Evolutionary conservation across 2,329 filamentous ascomycete genomes (phyloP), one percentile per base, ranked within the genome.

Genomic region (Ascochyta fabae): DNA sequence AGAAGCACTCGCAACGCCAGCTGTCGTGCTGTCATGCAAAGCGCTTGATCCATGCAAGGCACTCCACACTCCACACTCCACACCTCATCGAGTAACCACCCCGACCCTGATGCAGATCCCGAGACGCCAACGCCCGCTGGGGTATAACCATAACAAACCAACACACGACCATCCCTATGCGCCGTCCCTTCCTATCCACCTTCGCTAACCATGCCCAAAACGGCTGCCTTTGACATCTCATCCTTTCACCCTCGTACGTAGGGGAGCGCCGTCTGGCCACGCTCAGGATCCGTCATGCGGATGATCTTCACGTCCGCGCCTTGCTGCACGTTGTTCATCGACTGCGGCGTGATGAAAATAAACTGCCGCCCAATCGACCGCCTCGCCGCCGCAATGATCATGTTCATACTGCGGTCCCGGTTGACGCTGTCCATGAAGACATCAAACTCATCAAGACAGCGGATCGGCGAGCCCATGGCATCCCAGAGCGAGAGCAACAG

Each of bases 341-440:
- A 89, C 66, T 96, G 96, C 26, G 95, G 95, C 2, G 94, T 97
- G 72, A 99, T 99, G 51, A 99, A 85, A 61, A 99, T 93, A 70
- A 96, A 99, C 73, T 99, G 95, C 59, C 92, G 86, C 24, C 92
- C 92, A n/a, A 95, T 88, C 1, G 91, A 91, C 27, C 90, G 86
- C 67, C 95, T 86, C 34, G 95, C 95, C 16, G 92, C 91, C 56
- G 87, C 84, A 65, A 97, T 92, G 75, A 99, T 90, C 89, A 99
- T 92, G 60, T 90, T 90, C 67, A 96, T 96, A 72, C 91, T 96
- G 65, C 96, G 90, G 52, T 90, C 91, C 58, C 95, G 87, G 76
- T 99, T 99, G 56, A 98, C 91, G 65, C 89, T 92, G 77, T 99
- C 95, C 95, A 99, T 99, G 81, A 97, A 99, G 29, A 99, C 95